Base-by-base conservation (phyloP, 192 early-diverging fungal genomes). In the Coemansia umbellata region DNA sequence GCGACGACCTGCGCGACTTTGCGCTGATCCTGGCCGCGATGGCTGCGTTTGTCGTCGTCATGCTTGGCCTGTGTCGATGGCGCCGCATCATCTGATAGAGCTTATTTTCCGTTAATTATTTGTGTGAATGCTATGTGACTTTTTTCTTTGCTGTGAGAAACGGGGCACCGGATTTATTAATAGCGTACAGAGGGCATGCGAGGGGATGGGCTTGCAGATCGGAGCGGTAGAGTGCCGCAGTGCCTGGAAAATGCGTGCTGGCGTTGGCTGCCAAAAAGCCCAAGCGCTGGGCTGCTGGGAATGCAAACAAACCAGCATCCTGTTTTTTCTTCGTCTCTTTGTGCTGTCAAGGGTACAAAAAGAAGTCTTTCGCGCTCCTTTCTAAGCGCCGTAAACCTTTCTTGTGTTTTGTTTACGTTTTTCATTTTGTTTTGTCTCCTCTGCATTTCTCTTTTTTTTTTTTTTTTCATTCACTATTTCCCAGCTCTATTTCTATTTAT, bases 1-100 rank as follows among this genome's bases (percentile, higher is more conserved):
- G 70, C 40, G 68, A 62, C 30, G 61, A 75, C 9, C 50, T 69
- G 51, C 55, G 57, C 17, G 65, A 75, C 55, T 60, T 69, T 57
- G 72, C 53, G 8, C 35, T 71, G 1, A 71, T 71, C 7, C 35
- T 63, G 10, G 69, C 53, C 9, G 40, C 47, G 30, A 71, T 71
- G 69, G 69, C 37, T 15, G 3, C 55, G 17, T 71, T 71, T 60
- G 57, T 71, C 3, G 35, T 60, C 13, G 31, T 63, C 22, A 50
- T 66, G 44, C 45, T 75, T 49, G 56, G 42, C 10, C 23, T 68
- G 9, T 75, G 65, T 24, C 55, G 72, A 18, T 68, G 65, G 72
- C 72, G 72, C 26, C 52, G 65, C 37, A 63, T 68, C 49, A 63
- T 75, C 22, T 75, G 24, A 45, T n/a, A n/a, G n/a, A 64, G 40